phyloP scores from a whole-genome alignment of 1,139 yeast species.

The Diutina ranongensis region DNA sequence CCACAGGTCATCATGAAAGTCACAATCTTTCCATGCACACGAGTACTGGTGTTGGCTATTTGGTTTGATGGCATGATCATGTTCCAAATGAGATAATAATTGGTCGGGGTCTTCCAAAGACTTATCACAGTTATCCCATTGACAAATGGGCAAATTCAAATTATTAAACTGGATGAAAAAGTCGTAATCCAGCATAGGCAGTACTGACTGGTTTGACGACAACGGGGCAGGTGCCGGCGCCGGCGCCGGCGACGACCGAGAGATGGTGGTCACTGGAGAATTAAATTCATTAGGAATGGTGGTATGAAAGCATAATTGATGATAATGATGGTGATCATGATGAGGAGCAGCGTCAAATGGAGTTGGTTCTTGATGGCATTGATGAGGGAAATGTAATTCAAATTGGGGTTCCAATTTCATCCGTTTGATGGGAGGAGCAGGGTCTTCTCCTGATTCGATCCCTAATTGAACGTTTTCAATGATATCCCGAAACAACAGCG shows the following conservation, averaged over 20 bases:
- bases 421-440: neutral
- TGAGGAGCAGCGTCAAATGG: slow-evolving; percentile 6
- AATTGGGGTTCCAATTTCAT: slow-evolving; percentile 6
- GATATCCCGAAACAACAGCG: slow-evolving; percentile 24
- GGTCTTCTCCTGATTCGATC: slow-evolving; percentile 7
- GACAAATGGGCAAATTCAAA: neutral
- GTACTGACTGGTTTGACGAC: neutral
- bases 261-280: slow-evolving; percentile 7
- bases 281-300: slow-evolving; percentile 20
- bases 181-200: slow-evolving; percentile 20
- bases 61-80: neutral
- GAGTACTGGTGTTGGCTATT: slow-evolving; percentile 15
- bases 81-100: neutral
- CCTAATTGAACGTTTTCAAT: slow-evolving; percentile 21
- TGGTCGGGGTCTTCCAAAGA: neutral
- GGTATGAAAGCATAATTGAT: slow-evolving; percentile 37
- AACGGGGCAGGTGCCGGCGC: slow-evolving; percentile 7
- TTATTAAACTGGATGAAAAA: slow-evolving; percentile 29
- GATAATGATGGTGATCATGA: slow-evolving; percentile 17
- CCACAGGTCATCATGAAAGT: slow-evolving; percentile 39
- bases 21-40: slow-evolving; percentile 72
- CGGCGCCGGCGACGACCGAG: slow-evolving; percentile 5
- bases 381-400: slow-evolving; percentile 27
- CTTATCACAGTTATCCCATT: slow-evolving; percentile 3
- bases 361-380: slow-evolving; percentile 20